Evolutionary conservation across 1,139 yeast genomes (phyloP), one percentile per base, ranked within the genome.

Genomic region (Geotrichum citri-aurantii): DNA sequence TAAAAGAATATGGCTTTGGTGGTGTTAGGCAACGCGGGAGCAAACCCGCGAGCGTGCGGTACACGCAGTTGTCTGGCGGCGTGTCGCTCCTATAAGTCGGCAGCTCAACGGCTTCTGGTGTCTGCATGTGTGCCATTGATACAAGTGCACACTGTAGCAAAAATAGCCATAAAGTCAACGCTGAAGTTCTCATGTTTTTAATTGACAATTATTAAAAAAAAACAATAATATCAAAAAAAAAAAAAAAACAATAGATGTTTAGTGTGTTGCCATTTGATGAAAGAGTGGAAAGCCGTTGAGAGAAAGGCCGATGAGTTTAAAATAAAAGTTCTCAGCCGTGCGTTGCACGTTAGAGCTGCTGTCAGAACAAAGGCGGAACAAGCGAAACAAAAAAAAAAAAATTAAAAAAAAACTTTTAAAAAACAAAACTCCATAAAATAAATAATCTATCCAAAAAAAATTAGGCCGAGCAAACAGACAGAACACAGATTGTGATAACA

Each of bases 21-120:
- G 54, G 54, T 6, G 54, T 37, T 4, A 50, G 31, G 48, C 54
- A 50, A 12, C 42, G 23, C 3, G 54, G 54, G 11, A 50, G 21
- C 17, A 50, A 14, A 7, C 31, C 10, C 4, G 48, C 23, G 2
- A 50, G 29, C 23, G 54, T 50, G 24, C 21, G n/a, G 33, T 50
- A 50, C 3, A 50, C 42, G 26, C 54, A 50, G 26, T 50, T 46
- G 29, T 50, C 31, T 19, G 48, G n/a, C 2, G 42, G 17, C 42
- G 6, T 14, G 17, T 37, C 14, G 42, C 14, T n/a, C 19, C 6
- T 14, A n/a, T 14, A 37, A n/a, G 42, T n/a, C 14, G 42, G 19
- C 3, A 37, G 19, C 17, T 37, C 42, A 37, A 37, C 14, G 3
- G 19, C 21, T n/a, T 37, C 42, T 6, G 42, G 42, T 3, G n/a